These are phyloP conservation scores for Penicillium pulvis DNA, from an alignment of 495 filamentous ascomycete genomes.

Conservation along the genomic window DNA sequence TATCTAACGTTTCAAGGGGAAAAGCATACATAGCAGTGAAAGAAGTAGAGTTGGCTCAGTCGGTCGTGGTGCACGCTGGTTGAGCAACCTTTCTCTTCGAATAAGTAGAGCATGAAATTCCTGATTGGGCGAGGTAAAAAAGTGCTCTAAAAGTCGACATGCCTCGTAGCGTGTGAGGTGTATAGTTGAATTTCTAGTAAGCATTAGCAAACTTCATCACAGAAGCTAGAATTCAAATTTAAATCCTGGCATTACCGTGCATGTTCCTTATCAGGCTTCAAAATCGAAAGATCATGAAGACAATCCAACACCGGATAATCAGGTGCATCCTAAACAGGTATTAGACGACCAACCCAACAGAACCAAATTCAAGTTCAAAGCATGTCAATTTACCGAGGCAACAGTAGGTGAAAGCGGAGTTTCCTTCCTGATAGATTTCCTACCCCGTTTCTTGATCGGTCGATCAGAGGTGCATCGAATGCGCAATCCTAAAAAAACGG, in stretches of 20 bases:
- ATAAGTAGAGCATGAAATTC: constrained; percentile 11
- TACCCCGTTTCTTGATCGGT: constrained; percentile 12
- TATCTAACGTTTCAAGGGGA: background rate
- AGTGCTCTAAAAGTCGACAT: constrained; percentile 11
- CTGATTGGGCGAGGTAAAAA: constrained; percentile 12
- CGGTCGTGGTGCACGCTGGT: constrained; percentile 6
- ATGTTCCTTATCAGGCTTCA: constrained; percentile 10
- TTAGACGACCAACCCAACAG: background rate
- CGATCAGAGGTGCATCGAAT: constrained; percentile 13
- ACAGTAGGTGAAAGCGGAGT: background rate
- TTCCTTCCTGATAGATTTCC: constrained; percentile 7
- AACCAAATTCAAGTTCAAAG: background rate
- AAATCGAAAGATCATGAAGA: constrained; percentile 8
- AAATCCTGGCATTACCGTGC: background rate
- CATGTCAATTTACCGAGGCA: background rate
- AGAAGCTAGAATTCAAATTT: background rate
- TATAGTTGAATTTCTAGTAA: constrained; percentile 1
- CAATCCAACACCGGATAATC: constrained; percentile 13
- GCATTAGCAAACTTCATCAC: background rate
- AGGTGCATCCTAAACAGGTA: constrained; percentile 1
- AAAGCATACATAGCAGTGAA: constrained; percentile 7
- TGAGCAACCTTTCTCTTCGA: constrained; percentile 9
- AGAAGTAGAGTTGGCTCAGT: constrained; percentile 13
- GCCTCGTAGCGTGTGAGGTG: constrained; percentile 12
- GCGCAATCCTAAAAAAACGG: constrained; percentile 6